These are phyloP conservation scores for Caloboletus firmus DNA, from an alignment of 1,284 basidiomycete genomes.

Conservation along the genomic window DNA sequence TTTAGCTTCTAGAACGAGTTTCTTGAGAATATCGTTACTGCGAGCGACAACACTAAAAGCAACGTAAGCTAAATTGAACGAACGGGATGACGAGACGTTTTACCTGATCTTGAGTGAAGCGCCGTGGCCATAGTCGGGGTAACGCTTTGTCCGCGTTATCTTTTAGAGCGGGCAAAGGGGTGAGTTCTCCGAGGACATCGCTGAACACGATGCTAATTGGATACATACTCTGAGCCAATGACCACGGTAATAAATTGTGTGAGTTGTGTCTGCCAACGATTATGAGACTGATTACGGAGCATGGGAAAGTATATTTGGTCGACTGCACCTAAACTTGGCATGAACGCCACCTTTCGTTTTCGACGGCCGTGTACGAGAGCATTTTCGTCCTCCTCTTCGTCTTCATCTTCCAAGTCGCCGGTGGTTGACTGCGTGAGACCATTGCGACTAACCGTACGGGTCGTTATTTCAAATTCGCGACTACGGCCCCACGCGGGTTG, in stretches of 20 bases:
- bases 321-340: slow-evolving; percentile 69
- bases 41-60: slow-evolving; percentile 71
- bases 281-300: slow-evolving; percentile 19
- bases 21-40: slow-evolving; percentile 81
- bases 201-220: slow-evolving; percentile 9
- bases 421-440: slow-evolving; percentile 64
- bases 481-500: slow-evolving; percentile 84
- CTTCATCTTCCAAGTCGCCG: slow-evolving; percentile 77
- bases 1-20: slow-evolving; percentile 79
- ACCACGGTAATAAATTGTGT: slow-evolving; percentile 82
- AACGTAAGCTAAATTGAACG: slow-evolving; percentile 12
- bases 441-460: slow-evolving; percentile 62
- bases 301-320: slow-evolving; percentile 19
- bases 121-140: slow-evolving; percentile 68
- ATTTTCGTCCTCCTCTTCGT: slow-evolving; percentile 52
- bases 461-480: slow-evolving; percentile 84
- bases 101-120: slow-evolving; percentile 78
- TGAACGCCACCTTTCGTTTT: slow-evolving; percentile 74
- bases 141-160: slow-evolving; percentile 77
- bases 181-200: slow-evolving; percentile 27
- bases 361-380: slow-evolving; percentile 62
- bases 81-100: not conserved
- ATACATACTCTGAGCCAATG: slow-evolving; percentile 76
- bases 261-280: slow-evolving; percentile 64
- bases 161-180: slow-evolving; percentile 35